Evolutionary conservation across 352 stramenopile genomes (phyloP), one percentile per base, ranked within the genome.

Genomic region (Lagenidium sp.): DNA sequence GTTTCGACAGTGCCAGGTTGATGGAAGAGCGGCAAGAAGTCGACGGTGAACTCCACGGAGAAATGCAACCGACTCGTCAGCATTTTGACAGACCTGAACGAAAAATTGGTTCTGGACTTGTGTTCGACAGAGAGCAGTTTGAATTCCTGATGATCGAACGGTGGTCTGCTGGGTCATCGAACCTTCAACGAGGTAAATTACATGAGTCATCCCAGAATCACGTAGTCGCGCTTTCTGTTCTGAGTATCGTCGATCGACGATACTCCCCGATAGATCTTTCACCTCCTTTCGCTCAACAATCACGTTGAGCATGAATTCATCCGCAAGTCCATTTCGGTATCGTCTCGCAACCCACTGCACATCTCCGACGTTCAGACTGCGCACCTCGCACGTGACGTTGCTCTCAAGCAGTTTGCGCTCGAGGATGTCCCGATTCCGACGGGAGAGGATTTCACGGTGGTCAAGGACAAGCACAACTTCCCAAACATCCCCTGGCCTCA

Each of bases 251-350:
- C 73, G 70, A 45, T 93, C 81, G 28, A 93, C 75, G 32, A 93
- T 93, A 57, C 81, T 93, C 0, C 73, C 71, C 10, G 77, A 86
- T 10, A 93, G 43, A 45, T 93, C 81, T 15, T 67, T 47, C 12
- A 90, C 73, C 60, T 86, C 76, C 36, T 93, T 93, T 18, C 81
- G 71, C 50, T 93, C 81, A 1, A 93, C 75, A 19, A 93, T 85
- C 21, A 82, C 75, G 42, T 89, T 89, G 12, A 93, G 47, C 47
- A 93, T 69, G 28, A 88, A 84, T 42, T 93, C 55, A 35, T 56
- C 32, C 22, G 41, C 6, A 8, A 20, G 40, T 6, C 22, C 21
- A 1, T 21, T 30, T 12, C 75, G 74, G 41, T 65, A 57, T 2
- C 72, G 64, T 2, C 77, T 65, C 0, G 70, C 81, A 23, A 90